These are phyloP conservation scores for Alternaria hordeiaustralica DNA, from an alignment of 2,329 filamentous ascomycete genomes.

Conservation along the genomic window DNA sequence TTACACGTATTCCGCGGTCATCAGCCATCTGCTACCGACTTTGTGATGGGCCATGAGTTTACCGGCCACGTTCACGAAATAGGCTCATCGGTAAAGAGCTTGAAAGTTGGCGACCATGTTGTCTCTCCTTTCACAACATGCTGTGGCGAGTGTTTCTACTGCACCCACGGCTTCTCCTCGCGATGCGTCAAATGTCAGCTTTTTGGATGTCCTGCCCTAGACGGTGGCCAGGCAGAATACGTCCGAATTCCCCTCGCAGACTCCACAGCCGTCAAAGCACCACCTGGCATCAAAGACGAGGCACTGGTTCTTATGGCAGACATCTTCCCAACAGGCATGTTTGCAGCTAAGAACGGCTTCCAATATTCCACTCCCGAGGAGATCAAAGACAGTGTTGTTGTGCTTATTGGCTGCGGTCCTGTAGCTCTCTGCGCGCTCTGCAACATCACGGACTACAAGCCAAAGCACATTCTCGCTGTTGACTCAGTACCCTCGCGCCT, in stretches of 20 bases:
- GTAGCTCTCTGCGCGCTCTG: conserved; percentile 84
- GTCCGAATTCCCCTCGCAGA: conserved; percentile 77
- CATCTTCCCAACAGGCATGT: conserved; percentile 85
- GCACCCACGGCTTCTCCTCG: conserved; percentile 75
- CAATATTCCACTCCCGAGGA: conserved; percentile 64
- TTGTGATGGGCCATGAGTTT: conserved; percentile 85
- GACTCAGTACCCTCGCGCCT: conserved; percentile 79
- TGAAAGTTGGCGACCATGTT: conserved; percentile 77
- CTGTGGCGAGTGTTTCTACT: conserved; percentile 80
- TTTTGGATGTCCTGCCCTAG: conserved; percentile 72
- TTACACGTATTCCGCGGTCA: conserved; percentile 86
- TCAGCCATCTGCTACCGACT: conserved; percentile 69
- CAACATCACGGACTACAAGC: conserved; percentile 76
- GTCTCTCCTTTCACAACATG: conserved; percentile 78
- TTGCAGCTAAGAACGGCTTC: conserved; percentile 81
- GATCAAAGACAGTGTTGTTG: conserved; percentile 71
- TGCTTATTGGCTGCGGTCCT: conserved; percentile 81
- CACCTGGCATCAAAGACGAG: conserved; percentile 72
- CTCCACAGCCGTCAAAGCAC: conserved; percentile 77
- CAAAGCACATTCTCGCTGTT: conserved; percentile 77
- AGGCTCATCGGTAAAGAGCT: conserved; percentile 70
- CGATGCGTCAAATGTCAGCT: conserved; percentile 74
- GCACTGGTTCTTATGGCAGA: conserved; percentile 88
- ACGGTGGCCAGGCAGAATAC: conserved; percentile 83
- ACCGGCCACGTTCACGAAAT: conserved; percentile 74